Base-by-base conservation (phyloP, 768 basidiomycete genomes). In the Hericium rajendrae region DNA sequence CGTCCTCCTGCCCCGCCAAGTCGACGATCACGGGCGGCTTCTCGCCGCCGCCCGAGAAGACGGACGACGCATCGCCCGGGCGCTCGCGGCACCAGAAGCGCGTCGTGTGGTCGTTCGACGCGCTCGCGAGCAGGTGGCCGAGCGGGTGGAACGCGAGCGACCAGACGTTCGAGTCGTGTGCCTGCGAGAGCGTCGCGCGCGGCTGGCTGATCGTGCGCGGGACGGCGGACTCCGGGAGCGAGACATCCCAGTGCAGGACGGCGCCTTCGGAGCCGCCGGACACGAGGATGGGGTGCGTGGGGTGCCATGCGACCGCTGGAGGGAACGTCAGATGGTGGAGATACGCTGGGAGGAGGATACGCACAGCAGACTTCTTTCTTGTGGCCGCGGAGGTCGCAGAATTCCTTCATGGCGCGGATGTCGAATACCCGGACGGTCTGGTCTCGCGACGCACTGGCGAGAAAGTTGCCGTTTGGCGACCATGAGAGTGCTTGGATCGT, bases 151-250 rank as follows among this genome's bases (percentile, higher is more conserved):
- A 99, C 3, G 92, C 83, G 61, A 99, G 81, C 0, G 91, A 84
- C 91, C 94, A 98, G 60, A 99, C 91, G 70, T 94, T 94, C 32
- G 91, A 92, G 74, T 99, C 97, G 77, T 99, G 97, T 9, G 97
- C 97, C 68, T 92, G 88, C n/a, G 88, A 86, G 64, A 99, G 83
- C 13, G 84, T 86, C 5, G 91, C 88, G 53, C 90, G 85, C 0
- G 93, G 90, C 3, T 75, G 70, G 22, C 76, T 63, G 32, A 51
- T 37, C 3, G 49, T 51, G 24, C 15, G 49, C 28, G 49, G 76
- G 69, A 54, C 75, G n/a, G 80, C 77, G 3, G 87, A 68, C 1
- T 76, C 72, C 1, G 79, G 70, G 11, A 73, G 75, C 52, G 83
- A 78, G 60, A 98, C 80, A 65, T 91, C 90, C 93, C 94, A 98